These are phyloP conservation scores for Cyberlindnera samutprakarnensis DNA, from an alignment of 805 yeast genomes.

Conservation along the genomic window DNA sequence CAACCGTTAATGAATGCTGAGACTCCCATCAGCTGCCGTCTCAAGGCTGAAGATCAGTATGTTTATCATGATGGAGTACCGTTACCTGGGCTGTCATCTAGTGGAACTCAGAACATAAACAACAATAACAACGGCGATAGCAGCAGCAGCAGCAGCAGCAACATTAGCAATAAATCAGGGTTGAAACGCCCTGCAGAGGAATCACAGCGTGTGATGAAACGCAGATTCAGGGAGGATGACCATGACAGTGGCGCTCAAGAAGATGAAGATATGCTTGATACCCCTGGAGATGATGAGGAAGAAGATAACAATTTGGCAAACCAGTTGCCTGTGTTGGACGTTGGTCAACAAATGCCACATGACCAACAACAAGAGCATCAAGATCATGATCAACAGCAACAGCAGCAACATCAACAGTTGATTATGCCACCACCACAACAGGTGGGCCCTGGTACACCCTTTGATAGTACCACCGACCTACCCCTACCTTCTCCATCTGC, in stretches of 20 bases:
- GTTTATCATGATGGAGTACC: conserved; percentile 2
- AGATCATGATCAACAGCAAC: not conserved
- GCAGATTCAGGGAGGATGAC: conserved; percentile 3
- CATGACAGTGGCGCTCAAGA: not conserved
- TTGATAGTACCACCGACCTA: conserved; percentile 26
- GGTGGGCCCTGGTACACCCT: conserved; percentile 1
- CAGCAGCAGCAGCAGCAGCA: too few relatives aligned
- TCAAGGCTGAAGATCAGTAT: conserved; percentile 10
- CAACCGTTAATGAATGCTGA: conserved; percentile 16
- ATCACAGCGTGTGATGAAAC: conserved; percentile 2
- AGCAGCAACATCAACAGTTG: conserved; percentile 2
- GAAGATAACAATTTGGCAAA: conserved; percentile 18
- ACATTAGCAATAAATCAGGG: conserved; percentile 1
- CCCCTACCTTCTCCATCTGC: conserved; percentile 69
- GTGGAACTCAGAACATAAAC: too few relatives aligned
- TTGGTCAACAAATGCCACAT: too few relatives aligned
- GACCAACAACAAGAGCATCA: not conserved
- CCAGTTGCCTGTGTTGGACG: conserved; percentile 8
- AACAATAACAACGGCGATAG: too few relatives aligned
- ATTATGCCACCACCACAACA: conserved; percentile 1
- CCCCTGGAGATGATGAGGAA: conserved; percentile 8
- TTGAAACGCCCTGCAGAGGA: conserved; percentile 19
- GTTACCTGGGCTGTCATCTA: too few relatives aligned
- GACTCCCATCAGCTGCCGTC: conserved; percentile 16
- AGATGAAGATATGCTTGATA: not conserved